phyloP scores from a whole-genome alignment of 192 early-diverging fungal species.

The Backusella luteola region DNA sequence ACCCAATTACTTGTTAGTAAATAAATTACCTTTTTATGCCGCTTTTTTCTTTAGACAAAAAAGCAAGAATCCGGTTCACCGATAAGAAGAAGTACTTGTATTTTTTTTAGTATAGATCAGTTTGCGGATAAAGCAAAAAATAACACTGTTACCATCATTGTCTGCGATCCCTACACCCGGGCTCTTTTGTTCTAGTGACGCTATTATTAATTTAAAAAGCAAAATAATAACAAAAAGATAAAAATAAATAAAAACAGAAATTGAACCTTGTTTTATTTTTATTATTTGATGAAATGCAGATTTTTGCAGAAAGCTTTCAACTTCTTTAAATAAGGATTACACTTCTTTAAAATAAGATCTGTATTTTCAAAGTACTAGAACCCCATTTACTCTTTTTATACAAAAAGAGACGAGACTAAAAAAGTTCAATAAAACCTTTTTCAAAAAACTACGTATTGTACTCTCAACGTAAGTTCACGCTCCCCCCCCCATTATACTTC shows the following conservation, averaged over 20 bases:
- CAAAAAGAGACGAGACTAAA: not conserved
- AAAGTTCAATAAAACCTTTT: slow-evolving; percentile 3
- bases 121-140: slow-evolving; percentile 3
- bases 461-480: not conserved
- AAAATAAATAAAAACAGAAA: slow-evolving; percentile 8
- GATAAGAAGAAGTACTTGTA: too few species aligned
- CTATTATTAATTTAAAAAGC: slow-evolving; percentile 6
- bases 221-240: not conserved
- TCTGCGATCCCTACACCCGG: slow-evolving; percentile 3
- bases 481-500: not conserved
- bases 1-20: not conserved
- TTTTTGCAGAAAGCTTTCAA: not conserved
- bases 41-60: too few species aligned
- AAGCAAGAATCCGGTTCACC: too few species aligned
- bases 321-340: not conserved
- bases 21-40: not conserved
- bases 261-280: not conserved
- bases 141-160: slow-evolving; percentile 2
- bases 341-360: not conserved
- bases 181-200: not conserved
- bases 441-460: not conserved
- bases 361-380: not conserved
- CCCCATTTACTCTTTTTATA: not conserved
- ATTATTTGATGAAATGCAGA: not conserved
- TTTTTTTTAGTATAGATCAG: slow-evolving; percentile 1